Evolutionary conservation across 192 early-diverging fungal species (phyloP), one percentile per base, ranked within the genome.

Genomic region (Piromyces finnis): DNA sequence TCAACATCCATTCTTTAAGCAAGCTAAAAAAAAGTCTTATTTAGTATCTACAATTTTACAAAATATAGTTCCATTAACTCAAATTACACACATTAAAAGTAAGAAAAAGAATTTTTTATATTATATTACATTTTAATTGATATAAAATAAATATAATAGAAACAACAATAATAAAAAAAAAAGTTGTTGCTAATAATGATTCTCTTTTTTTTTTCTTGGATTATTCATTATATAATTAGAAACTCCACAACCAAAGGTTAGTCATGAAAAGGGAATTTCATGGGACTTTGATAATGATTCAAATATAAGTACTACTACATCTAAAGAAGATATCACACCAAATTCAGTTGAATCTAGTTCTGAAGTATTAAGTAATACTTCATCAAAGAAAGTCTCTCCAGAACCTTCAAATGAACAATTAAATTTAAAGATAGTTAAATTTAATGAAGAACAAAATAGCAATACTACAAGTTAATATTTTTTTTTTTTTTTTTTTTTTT

Each of bases 1-100:
- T 78, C 85, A 83, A n/a, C 93, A 94, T 81, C 79, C 91, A 4
- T 95, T 95, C 82, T 95, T 94, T 83, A 94, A 88, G 82, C 88
- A 90, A 78, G 91, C 92, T 16, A 94, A 92, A 82, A 93, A 90
- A 81, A 88, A 86, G 77, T 82, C 88, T 13, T 92, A 91, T 81
- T 83, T 95, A 3, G 88, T 89, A 0, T 84, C 84, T 14, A 85
- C 83, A 0, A 29, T 95, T 12, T 83, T 95, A 27, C 81, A 85
- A 28, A 85, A 88, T 17, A 79, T 95, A 28, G 89, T 91, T 13
- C 90, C 92, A 2, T 87, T 95, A 37, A 92, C 92, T 37, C 84
- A 90, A 81, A 84, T 93, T 27, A 88, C 90, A 29, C 90, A 89
- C 51, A 92, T 90, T 78, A 86, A 86, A 78, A 81, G 85, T 85